Conservation (phyloP, 148 eudicot species). For the Persicaria maculosa region DNA sequence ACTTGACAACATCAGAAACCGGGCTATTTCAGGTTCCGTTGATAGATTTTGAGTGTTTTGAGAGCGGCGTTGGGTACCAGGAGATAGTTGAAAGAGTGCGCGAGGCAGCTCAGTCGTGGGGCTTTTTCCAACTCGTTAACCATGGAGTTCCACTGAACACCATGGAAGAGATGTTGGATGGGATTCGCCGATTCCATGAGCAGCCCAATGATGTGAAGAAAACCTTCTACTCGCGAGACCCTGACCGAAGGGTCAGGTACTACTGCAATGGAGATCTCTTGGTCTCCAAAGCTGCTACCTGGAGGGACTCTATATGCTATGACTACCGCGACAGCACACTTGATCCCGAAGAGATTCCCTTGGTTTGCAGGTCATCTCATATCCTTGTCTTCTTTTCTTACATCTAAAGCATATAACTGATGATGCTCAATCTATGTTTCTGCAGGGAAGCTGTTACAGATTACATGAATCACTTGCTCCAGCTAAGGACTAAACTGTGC, state of each 20-base stretch:
- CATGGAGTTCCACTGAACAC: slow-evolving; percentile 6
- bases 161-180: slow-evolving; percentile 22
- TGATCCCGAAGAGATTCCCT: slow-evolving; percentile 22
- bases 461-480: slow-evolving; percentile 18
- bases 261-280: slow-evolving; percentile 21
- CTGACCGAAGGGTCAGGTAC: slow-evolving; percentile 20
- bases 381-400: background rate
- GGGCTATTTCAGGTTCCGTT: slow-evolving; percentile 22
- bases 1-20: background rate
- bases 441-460: slow-evolving; percentile 21
- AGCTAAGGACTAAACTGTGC: slow-evolving; percentile 16
- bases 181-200: slow-evolving; percentile 14
- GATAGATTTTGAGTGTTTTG: slow-evolving; percentile 23
- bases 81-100: slow-evolving; percentile 6
- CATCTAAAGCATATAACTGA: background rate
- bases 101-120: slow-evolving; percentile 12
- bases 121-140: slow-evolving; percentile 6
- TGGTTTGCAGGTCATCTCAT: slow-evolving; percentile 23
- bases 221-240: slow-evolving; percentile 8
- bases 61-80: slow-evolving; percentile 1
- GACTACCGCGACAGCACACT: slow-evolving; percentile 22
- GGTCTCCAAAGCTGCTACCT: slow-evolving; percentile 24
- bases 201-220: slow-evolving; percentile 12
- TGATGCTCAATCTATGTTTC: background rate
- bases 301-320: slow-evolving; percentile 35